Evolutionary conservation across 208 protist genomes (phyloP), one percentile per base, ranked within the genome.

Genomic region (Jaenimonas drosophilae): DNA sequence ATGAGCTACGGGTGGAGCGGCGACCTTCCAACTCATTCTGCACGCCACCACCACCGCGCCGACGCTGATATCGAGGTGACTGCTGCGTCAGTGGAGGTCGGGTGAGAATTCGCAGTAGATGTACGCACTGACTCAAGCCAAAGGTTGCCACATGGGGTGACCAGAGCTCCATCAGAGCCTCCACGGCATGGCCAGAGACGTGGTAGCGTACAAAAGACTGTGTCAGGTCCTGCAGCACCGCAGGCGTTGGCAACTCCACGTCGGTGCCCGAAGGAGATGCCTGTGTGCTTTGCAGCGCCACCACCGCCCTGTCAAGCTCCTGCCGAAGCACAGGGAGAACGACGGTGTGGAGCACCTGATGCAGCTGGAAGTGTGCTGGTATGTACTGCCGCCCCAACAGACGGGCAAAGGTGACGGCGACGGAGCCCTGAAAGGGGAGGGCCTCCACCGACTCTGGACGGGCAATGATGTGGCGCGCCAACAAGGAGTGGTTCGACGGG

Each of bases 341-440:
- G 50, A 70, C 52, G 0, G 70, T 58, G 50, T 91, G 82, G 12
- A 87, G 36, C 19, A 91, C 55, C 1, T 59, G 53, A 45, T 91
- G 82, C 24, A 91, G 50, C 36, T 84, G 76, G 47, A 79, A 81
- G 53, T 91, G 82, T 7, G 55, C 59, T 9, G 65, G 60, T 0
- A 69, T 50, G 11, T 63, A 34, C 16, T 63, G 50, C 24, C 75
- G 59, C 7, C 76, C 76, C 9, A 91, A 59, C 21, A 87, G 39
- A 2, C 76, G 53, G 5, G 59, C 61, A 60, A 85, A 69, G 9
- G 59, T 64, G 6, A 78, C 19, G 9, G 82, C 73, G 1, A 42
- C 26, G 0, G 70, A 64, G 0, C 33, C 49, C 4, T 44, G 12
- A 54, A 77, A 63, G 28, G 58, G 39, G 5, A 41, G 11, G 6